phyloP scores from a whole-genome alignment of 495 filamentous ascomycete genomes.

The Astrocystis sublimbata region DNA sequence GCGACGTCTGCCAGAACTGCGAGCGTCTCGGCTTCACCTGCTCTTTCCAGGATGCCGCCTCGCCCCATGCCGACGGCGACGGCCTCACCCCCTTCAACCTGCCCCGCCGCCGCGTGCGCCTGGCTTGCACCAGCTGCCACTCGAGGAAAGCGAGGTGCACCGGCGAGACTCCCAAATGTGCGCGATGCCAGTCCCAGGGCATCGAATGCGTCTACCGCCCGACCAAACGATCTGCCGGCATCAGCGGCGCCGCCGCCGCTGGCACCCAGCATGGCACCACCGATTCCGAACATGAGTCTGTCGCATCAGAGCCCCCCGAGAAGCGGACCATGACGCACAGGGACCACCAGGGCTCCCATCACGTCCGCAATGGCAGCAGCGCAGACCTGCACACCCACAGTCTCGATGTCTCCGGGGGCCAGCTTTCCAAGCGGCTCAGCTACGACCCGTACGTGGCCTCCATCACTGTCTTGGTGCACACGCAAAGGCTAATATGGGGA shows the following conservation, averaged over 20 bases:
- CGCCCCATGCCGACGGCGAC: constrained; percentile 32
- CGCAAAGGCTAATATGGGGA: constrained; percentile 22
- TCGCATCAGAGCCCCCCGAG: constrained; percentile 35
- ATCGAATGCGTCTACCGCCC: constrained; percentile 53
- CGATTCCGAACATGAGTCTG: constrained; percentile 34
- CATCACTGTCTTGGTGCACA: neutral
- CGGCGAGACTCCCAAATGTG: constrained; percentile 48
- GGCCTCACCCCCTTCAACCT: constrained; percentile 38
- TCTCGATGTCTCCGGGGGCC: constrained; percentile 19
- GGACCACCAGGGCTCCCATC: constrained; percentile 32
- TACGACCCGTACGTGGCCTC: constrained; percentile 30
- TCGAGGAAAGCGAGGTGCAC: constrained; percentile 51
- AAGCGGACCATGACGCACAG: constrained; percentile 33
- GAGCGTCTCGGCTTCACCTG: constrained; percentile 51
- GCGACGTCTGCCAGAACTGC: constrained; percentile 48
- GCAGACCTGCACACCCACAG: constrained; percentile 18
- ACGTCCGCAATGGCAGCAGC: constrained; percentile 20
- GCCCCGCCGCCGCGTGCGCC: constrained; percentile 49
- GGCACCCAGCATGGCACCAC: constrained; percentile 28
- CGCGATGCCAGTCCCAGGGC: constrained; percentile 46
- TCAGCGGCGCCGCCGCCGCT: constrained; percentile 19
- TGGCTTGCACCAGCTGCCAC: constrained; percentile 52
- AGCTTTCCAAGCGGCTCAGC: constrained; percentile 15
- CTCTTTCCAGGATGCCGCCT: constrained; percentile 46
- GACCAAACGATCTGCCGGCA: constrained; percentile 41